Conservation (phyloP, 371 early-diverging fungal species). For the Lichtheimia ornata region DNA sequence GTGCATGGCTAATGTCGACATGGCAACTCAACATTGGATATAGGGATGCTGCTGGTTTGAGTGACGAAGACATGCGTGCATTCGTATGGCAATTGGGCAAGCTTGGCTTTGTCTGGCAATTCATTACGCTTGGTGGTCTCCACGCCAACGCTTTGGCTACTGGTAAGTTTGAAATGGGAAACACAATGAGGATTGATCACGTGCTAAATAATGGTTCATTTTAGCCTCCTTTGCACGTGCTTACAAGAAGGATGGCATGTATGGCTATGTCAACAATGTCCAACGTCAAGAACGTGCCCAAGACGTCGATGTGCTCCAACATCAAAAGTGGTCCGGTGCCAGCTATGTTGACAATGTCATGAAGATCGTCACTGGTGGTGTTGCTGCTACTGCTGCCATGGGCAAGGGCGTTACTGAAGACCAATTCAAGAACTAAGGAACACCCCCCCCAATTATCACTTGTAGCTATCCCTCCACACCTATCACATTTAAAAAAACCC, state of each 20-base stretch:
- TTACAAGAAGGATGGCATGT: constrained; percentile 91
- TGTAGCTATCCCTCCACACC: too few species aligned
- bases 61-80: constrained; percentile 83
- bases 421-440: constrained; percentile 59
- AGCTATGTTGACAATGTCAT: constrained; percentile 92
- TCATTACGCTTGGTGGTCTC: constrained; percentile 97
- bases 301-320: constrained; percentile 92
- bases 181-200: neutral
- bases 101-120: constrained; percentile 98
- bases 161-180: constrained; percentile 20
- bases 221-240: constrained; percentile 89
- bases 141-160: constrained; percentile 86
- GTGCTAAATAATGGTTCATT: neutral
- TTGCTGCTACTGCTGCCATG: constrained; percentile 96
- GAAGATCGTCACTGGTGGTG: constrained; percentile 92
- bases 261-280: constrained; percentile 92
- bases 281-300: constrained; percentile 93
- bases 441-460: neutral
- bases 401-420: constrained; percentile 89
- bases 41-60: constrained; percentile 88
- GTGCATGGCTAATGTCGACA: too few species aligned
- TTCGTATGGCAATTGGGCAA: constrained; percentile 83
- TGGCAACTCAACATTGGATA: neutral
- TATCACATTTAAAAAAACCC: too few species aligned
- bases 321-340: constrained; percentile 99